Evolutionary conservation across 768 basidiomycete genomes (phyloP).

Genomic region (Rhodotorula diobovata): DNA sequence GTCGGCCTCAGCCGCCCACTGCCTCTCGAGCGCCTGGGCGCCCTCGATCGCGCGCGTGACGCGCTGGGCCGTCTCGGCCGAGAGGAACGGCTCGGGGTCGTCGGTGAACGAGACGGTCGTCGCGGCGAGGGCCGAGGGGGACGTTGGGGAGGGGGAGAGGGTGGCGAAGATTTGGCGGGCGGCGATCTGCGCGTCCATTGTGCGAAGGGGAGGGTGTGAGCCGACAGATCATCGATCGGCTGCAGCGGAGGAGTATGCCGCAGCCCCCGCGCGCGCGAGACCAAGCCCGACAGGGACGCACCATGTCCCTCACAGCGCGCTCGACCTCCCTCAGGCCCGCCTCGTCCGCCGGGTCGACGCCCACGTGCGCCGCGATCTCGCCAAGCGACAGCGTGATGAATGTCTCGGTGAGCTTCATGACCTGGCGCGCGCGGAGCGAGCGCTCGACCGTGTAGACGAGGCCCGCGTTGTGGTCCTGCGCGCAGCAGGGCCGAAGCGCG

Average conservation of each 20-base stretch:
- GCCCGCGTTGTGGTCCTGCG: conserved; percentile 68
- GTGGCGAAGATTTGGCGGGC: conserved; percentile 64
- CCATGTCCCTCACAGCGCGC: conserved; percentile 67
- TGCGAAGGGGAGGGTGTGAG: neutral
- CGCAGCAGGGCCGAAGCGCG: no score
- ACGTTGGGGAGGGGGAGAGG: conserved; percentile 52
- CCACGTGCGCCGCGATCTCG: conserved; percentile 60
- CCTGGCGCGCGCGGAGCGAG: conserved; percentile 69
- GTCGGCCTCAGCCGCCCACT: conserved; percentile 41
- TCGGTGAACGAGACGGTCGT: conserved; percentile 30
- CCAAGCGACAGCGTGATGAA: conserved; percentile 71
- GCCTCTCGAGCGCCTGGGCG: conserved; percentile 8
- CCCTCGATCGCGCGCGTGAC: conserved; percentile 56
- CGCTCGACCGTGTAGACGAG: conserved; percentile 63
- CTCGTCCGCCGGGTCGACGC: conserved; percentile 41
- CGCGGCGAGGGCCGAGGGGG: neutral
- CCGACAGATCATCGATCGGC: neutral
- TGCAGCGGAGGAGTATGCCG: neutral
- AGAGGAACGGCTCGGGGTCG: conserved; percentile 35
- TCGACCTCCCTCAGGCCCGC: conserved; percentile 50
- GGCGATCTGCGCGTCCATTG: conserved; percentile 74
- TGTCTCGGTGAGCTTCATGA: conserved; percentile 74
- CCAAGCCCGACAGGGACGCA: conserved; percentile 45
- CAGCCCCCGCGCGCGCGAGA: no score
- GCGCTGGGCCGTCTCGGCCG: conserved; percentile 62